Base-by-base conservation (phyloP, 495 filamentous ascomycete genomes). In the Chaetomium cochliodes region DNA sequence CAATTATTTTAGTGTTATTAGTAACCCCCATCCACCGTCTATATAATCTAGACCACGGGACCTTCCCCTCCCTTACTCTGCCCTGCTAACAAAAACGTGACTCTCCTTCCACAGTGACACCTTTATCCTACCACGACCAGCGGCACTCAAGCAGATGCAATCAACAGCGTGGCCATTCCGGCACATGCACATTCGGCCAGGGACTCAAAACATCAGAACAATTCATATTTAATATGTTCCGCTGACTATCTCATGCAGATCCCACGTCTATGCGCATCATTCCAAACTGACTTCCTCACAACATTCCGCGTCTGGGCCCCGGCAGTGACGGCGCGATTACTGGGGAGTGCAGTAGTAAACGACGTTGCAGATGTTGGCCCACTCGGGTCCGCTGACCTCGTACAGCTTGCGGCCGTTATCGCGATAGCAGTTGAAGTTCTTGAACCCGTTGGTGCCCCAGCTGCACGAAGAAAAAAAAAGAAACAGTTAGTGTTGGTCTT, bases 221-320 rank as follows among this genome's bases (percentile, higher is more conserved):
- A 13, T 46, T 3, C 42, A 46, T 13, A 46, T 46, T 46, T 13
- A 12, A 13, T 46, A 46, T 12, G 42, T 46, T 46, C 42, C 79
- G 65, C 86, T 85, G 53, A 77, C 80, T 15, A 46, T 46, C n/a
- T n/a, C n/a, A n/a, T n/a, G n/a, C n/a, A n/a, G n/a, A n/a, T n/a
- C n/a, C n/a, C 15, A 47, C 12, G 4, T n/a, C 4, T 6, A 5
- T 8, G 8, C 5, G 8, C 15, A 47, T 47, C 5, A 47, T 16
- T n/a, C 44, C 33, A 1, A 37, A 12, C 3, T 8, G 1, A 37
- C 5, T 77, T 46, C 84, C 41, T 18, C 41, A 1, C 41, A 44
- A 44, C 41, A 18, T 11, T 1, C 3, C 41, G n/a, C n/a, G n/a
- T n/a, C n/a, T n/a, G 41, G 41, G 15, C 41, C 41, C 41, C 0